Conservation (phyloP, 139 green algal genomes). For the Chara braunii region DNA sequence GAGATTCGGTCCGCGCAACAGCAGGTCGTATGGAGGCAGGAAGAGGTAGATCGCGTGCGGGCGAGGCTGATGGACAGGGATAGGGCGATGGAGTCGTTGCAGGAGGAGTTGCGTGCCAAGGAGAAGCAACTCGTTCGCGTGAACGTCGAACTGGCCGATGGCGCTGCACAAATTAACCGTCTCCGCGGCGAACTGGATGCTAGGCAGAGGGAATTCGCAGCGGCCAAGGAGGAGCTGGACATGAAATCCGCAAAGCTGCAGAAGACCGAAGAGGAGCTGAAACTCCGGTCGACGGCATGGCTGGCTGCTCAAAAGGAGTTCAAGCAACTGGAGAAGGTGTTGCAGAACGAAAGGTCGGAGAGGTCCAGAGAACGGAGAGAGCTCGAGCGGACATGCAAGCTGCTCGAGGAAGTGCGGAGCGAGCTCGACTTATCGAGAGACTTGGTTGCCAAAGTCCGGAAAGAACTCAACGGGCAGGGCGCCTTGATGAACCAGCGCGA, state of each 20-base stretch:
- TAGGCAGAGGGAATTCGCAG: too few relatives aligned
- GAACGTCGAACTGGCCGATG: too few relatives aligned
- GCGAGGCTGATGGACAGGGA: neutral
- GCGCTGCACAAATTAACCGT: too few relatives aligned
- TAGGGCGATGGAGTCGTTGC: neutral
- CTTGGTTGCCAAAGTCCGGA: slow-evolving; percentile 19
- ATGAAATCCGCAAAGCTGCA: too few relatives aligned
- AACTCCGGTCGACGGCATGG: neutral
- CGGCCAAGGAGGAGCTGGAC: too few relatives aligned
- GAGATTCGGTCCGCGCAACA: neutral
- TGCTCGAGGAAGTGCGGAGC: too few relatives aligned
- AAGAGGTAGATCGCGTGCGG: slow-evolving; percentile 15
- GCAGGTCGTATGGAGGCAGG: slow-evolving; percentile 3
- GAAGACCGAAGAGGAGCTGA: slow-evolving; percentile 21
- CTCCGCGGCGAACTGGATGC: too few relatives aligned
- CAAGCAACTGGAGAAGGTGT: slow-evolving; percentile 7
- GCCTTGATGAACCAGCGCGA: too few relatives aligned
- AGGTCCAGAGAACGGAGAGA: neutral
- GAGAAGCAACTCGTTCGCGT: too few relatives aligned
- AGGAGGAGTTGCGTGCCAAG: slow-evolving; percentile 27
- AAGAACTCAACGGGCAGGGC: slow-evolving; percentile 20
- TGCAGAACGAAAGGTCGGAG: neutral
- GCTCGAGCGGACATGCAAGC: too few relatives aligned
- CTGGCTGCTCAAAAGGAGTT: slow-evolving; percentile 19
- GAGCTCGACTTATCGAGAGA: slow-evolving; percentile 11